These are phyloP conservation scores for Ashbya aceris DNA, from an alignment of 1,139 yeast genomes.

Conservation along the genomic window DNA sequence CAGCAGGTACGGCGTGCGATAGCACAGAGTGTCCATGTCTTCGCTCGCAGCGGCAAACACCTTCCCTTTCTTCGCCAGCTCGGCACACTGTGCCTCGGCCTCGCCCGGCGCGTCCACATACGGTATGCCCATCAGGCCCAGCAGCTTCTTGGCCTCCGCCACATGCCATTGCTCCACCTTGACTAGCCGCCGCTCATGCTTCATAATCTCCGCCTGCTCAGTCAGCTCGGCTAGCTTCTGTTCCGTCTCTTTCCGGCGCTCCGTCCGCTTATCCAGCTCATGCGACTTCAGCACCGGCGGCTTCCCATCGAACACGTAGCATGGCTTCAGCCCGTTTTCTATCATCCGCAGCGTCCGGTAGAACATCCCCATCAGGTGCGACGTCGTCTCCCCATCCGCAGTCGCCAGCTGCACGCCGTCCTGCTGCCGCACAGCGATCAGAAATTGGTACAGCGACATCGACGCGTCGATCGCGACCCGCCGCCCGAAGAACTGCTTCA, in stretches of 20 bases:
- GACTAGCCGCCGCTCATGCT: slow-evolving; percentile 80
- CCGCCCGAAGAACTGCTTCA: slow-evolving; percentile 81
- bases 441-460: slow-evolving; percentile 89
- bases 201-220: slow-evolving; percentile 63
- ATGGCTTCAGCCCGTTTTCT: slow-evolving; percentile 88
- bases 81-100: slow-evolving; percentile 98
- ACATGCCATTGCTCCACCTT: slow-evolving; percentile 83
- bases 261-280: slow-evolving; percentile 78
- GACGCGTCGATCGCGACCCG: slow-evolving; percentile 84
- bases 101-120: slow-evolving; percentile 91
- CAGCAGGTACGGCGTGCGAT: slow-evolving; percentile 71
- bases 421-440: slow-evolving; percentile 91
- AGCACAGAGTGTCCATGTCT: slow-evolving; percentile 97
- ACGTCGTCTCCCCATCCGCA: slow-evolving; percentile 88
- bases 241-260: slow-evolving; percentile 75
- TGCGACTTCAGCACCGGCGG: slow-evolving; percentile 84
- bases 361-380: slow-evolving; percentile 92
- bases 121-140: slow-evolving; percentile 90
- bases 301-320: slow-evolving; percentile 93
- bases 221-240: slow-evolving; percentile 40
- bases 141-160: slow-evolving; percentile 78
- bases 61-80: slow-evolving; percentile 73
- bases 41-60: slow-evolving; percentile 97
- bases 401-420: slow-evolving; percentile 92
- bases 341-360: slow-evolving; percentile 84